A percentile compares a stretch with the other conserved stretches of the same genome.
phyloP scores from a whole-genome alignment of 2,329 filamentous ascomycete species.

The Tolypocladium tropicale region DNA sequence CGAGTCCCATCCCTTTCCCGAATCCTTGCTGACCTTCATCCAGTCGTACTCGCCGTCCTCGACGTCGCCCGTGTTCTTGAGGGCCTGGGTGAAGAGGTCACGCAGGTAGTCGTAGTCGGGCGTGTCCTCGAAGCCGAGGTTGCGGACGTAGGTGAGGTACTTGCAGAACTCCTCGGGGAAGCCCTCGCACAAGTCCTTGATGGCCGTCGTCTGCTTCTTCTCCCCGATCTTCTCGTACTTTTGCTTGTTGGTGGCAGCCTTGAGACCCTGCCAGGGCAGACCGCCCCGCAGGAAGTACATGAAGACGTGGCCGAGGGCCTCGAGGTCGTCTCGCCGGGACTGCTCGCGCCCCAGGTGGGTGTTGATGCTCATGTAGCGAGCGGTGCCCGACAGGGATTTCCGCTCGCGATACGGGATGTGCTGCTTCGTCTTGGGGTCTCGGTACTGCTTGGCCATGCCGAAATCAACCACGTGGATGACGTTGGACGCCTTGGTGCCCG shows the following conservation, averaged over 20 bases:
- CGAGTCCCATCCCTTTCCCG: slow-evolving; percentile 79
- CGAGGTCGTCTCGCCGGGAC: slow-evolving; percentile 88
- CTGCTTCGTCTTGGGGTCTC: slow-evolving; percentile 97
- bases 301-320: slow-evolving; percentile 70
- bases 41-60: slow-evolving; percentile 99
- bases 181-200: slow-evolving; percentile 93
- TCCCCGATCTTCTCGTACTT: slow-evolving; percentile 99
- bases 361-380: slow-evolving; percentile 99
- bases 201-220: slow-evolving; percentile 97
- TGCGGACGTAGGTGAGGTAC: slow-evolving; percentile 93
- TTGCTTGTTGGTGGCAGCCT: slow-evolving; percentile 75
- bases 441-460: slow-evolving; percentile 98
- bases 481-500: slow-evolving; percentile 87
- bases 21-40: slow-evolving; percentile 87
- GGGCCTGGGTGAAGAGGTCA: slow-evolving; percentile 88
- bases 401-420: slow-evolving; percentile 96
- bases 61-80: slow-evolving; percentile 88
- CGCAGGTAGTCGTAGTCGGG: slow-evolving; percentile 97
- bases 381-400: slow-evolving; percentile 93
- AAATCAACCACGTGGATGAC: slow-evolving; percentile 99
- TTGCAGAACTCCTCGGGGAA: slow-evolving; percentile 98
- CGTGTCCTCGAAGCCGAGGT: slow-evolving; percentile 95
- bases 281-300: slow-evolving; percentile 66
- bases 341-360: slow-evolving; percentile 95
- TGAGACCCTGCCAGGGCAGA: slow-evolving; percentile 62